phyloP scores from a whole-genome alignment of 1,284 basidiomycete species.

The Gomphus bonarii region DNA sequence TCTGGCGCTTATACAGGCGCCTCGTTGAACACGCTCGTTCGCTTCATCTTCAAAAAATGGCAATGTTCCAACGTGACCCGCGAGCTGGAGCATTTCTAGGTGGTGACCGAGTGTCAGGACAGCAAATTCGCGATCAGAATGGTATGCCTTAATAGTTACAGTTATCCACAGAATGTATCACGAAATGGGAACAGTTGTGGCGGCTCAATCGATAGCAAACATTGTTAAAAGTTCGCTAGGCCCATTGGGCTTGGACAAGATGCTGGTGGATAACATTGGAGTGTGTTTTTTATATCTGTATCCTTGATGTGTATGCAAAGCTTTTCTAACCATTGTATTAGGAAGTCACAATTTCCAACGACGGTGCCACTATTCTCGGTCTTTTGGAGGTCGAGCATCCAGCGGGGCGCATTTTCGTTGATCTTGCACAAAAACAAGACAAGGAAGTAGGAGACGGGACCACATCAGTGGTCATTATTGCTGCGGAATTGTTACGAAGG shows the following conservation, averaged over 20 bases:
- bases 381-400: slow-evolving; percentile 91
- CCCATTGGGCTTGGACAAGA: slow-evolving; percentile 92
- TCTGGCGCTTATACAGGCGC: background rate
- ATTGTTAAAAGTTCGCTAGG: slow-evolving; percentile 96
- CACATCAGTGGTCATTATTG: slow-evolving; percentile 96
- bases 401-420: slow-evolving; percentile 92
- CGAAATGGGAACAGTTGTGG: slow-evolving; percentile 56
- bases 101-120: slow-evolving; percentile 87
- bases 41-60: slow-evolving; percentile 11
- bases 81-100: slow-evolving; percentile 86
- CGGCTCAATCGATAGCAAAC: slow-evolving; percentile 95
- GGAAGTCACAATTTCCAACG: slow-evolving; percentile 99
- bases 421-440: slow-evolving; percentile 98
- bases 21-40: background rate
- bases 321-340: slow-evolving; percentile 21
- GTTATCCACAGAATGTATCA: slow-evolving; percentile 9
- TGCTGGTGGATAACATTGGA: slow-evolving; percentile 98
- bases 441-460: slow-evolving; percentile 99
- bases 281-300: slow-evolving; percentile 33
- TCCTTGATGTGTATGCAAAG: slow-evolving; percentile 2
- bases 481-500: slow-evolving; percentile 88
- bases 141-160: slow-evolving; percentile 36
- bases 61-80: slow-evolving; percentile 80
- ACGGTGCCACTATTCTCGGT: slow-evolving; percentile 95
- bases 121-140: slow-evolving; percentile 96